These are phyloP conservation scores for Saposhnikovia divaricata DNA, from an alignment of 129 eudicot genomes.

Conservation along the genomic window DNA sequence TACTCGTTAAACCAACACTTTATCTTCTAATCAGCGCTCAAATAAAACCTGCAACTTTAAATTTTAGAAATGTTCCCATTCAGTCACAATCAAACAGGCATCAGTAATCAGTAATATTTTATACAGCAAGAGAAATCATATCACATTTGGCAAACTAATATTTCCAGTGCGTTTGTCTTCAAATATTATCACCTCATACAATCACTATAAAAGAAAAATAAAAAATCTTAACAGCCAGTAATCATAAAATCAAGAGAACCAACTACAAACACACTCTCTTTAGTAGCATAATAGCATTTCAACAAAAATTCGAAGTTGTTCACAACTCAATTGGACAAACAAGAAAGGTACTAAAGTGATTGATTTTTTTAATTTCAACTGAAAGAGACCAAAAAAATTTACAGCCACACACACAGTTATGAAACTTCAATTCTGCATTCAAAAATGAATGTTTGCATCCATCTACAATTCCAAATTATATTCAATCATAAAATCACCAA, in stretches of 20 bases:
- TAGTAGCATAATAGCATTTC: not conserved
- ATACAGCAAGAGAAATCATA: not conserved
- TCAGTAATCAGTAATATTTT: slow-evolving; percentile 3
- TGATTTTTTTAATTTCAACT: not conserved
- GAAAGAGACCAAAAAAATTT: not conserved
- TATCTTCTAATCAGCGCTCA: slow-evolving; percentile 12
- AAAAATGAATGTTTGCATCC: not conserved
- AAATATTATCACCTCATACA: not conserved
- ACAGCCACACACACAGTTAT: not conserved
- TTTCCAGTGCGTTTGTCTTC: not conserved
- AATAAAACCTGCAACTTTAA: not conserved
- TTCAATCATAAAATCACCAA: not conserved
- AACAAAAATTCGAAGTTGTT: not conserved
- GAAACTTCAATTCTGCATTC: not conserved
- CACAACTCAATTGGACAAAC: not conserved
- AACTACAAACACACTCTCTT: not conserved
- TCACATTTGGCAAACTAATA: not conserved
- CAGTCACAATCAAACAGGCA: slow-evolving; percentile 2
- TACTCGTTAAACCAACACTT: slow-evolving; percentile 12
- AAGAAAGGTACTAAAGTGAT: not conserved
- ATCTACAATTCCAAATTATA: not conserved
- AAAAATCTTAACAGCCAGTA: not conserved
- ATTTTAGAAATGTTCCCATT: slow-evolving; percentile 6
- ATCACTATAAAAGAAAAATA: not conserved
- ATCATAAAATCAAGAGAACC: not conserved